Conservation (phyloP, 1,284 basidiomycete genomes). For the Cutaneotrichosporon mucoides region DNA sequence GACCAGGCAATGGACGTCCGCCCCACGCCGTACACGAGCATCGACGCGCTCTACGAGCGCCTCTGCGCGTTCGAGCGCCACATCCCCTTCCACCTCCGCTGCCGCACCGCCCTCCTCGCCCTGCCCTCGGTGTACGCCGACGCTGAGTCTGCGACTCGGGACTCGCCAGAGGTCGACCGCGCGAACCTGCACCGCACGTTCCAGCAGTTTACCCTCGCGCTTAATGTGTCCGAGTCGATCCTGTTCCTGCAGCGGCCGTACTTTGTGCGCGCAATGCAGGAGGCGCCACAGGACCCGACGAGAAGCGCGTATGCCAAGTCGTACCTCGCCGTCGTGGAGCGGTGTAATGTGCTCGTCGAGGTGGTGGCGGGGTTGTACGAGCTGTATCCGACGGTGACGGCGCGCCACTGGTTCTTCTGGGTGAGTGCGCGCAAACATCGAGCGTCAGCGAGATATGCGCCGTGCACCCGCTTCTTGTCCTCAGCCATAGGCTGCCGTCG, state of each 20-base stretch:
- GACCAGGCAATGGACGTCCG: slow-evolving; percentile 24
- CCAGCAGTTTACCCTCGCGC: slow-evolving; percentile 32
- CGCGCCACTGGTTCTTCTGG: slow-evolving; percentile 39
- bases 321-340: slow-evolving; percentile 33
- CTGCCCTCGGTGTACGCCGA: slow-evolving; percentile 27
- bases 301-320: slow-evolving; percentile 22
- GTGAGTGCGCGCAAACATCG: slow-evolving; percentile 11
- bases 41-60: slow-evolving; percentile 24
- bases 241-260: slow-evolving; percentile 34
- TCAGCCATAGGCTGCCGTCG: too few relatives aligned
- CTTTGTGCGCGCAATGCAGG: slow-evolving; percentile 31
- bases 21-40: slow-evolving; percentile 21
- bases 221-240: slow-evolving; percentile 30
- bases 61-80: slow-evolving; percentile 30
- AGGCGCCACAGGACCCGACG: slow-evolving; percentile 24
- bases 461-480: too few relatives aligned
- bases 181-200: slow-evolving; percentile 26
- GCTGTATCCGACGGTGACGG: slow-evolving; percentile 25
- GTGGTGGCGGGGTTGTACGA: slow-evolving; percentile 25
- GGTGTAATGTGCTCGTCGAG: slow-evolving; percentile 33
- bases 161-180: slow-evolving; percentile 23
- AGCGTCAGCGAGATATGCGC: too few relatives aligned
- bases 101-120: slow-evolving; percentile 25
- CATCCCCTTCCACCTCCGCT: slow-evolving; percentile 29
- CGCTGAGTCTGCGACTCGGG: slow-evolving; percentile 18